A percentile compares a stretch with the other conserved stretches of the same genome.
Conservation (phyloP, 192 early-diverging fungal genomes). For the Neocallimastix lanati region DNA sequence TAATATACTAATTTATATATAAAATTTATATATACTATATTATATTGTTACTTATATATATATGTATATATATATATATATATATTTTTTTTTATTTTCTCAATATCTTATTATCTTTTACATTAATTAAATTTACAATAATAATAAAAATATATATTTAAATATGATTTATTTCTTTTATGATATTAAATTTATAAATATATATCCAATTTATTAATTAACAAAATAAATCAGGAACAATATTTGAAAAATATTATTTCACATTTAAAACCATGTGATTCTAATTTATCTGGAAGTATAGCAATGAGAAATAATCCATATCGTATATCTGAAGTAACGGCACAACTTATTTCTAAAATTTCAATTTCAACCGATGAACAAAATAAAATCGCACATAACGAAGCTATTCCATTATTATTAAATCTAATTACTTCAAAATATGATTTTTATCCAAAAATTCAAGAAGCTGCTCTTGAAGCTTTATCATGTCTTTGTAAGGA, state of each 20-base stretch:
- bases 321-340: constrained; percentile 38
- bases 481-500: constrained; percentile 44
- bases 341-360: constrained; percentile 41
- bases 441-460: constrained; percentile 29
- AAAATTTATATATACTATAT: too few species aligned
- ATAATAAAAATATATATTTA: too few species aligned
- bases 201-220: too few species aligned
- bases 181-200: too few species aligned
- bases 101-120: too few species aligned
- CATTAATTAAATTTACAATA: too few species aligned
- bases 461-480: constrained; percentile 62
- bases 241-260: neutral
- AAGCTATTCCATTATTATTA: constrained; percentile 33
- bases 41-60: too few species aligned
- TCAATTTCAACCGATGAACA: constrained; percentile 38
- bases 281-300: neutral
- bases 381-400: constrained; percentile 26
- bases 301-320: neutral
- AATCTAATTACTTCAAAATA: constrained; percentile 28
- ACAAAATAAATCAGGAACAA: neutral
- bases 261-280: neutral
- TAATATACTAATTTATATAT: too few species aligned
- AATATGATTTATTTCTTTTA: too few species aligned
- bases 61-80: too few species aligned
- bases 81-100: too few species aligned